Evolutionary conservation across 2,329 filamentous ascomycete genomes (phyloP), one percentile per base, ranked within the genome.

Genomic region (Plectosphaerella sp.): DNA sequence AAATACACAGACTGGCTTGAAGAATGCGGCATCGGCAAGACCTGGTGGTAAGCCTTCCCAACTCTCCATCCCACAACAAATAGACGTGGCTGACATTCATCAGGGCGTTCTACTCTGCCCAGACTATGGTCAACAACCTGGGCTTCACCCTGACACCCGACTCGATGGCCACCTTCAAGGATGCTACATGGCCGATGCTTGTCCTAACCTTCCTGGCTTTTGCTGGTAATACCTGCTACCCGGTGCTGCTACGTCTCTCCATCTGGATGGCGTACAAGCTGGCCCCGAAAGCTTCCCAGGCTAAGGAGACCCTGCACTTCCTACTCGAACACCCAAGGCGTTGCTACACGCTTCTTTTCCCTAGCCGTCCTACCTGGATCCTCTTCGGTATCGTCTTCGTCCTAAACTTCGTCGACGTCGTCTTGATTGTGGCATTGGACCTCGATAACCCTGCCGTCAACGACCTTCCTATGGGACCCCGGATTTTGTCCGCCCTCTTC

Each of bases 281-380:
- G 3, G 61, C 70, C 1, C 75, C 77, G 0, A 62, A 68, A 4
- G 51, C 65, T 48, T 61, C 70, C 0, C 59, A 64, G 1, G 72
- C 71, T 47, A 64, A 67, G 2, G 73, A 77, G 35, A 63, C 78
- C 0, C 66, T 86, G 0, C 64, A 69, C 1, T 87, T 86, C 57
- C 68, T 87, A 0, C 73, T 87, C 10, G 75, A 84, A 47, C 80
- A 87, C 61, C 83, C 83, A 0, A 73, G 83, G 45, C 71, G 83
- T 8, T 85, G 82, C 57, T 86, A 82, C 59, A 85, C 80, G 4
- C 74, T 83, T 4, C 72, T 87, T 4, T 86, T 87, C 58, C 83
- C 82, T 0, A 72, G 74, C 28, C 66, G 68, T 16, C 75, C 81
- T 8, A 86, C 83, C 0, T 86, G 80, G 80, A 77, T 76, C 57